Evolutionary conservation across 768 basidiomycete genomes (phyloP).

Genomic region (Lentinula aciculospora): DNA sequence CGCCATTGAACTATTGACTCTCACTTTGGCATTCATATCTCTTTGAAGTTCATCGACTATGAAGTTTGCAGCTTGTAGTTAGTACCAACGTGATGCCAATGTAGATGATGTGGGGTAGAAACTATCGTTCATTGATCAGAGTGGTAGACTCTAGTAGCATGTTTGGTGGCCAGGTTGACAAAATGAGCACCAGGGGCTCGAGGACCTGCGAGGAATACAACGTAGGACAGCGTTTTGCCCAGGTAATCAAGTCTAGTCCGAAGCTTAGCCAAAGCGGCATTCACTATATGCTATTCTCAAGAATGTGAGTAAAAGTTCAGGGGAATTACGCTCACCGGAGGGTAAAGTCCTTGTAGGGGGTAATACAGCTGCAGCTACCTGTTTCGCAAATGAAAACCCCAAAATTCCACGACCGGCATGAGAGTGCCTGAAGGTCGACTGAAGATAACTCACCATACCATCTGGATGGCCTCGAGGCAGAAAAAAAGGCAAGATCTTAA

Average conservation of each 20-base stretch:
- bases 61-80: too few relatives aligned
- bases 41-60: too few relatives aligned
- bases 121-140: too few relatives aligned
- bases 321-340: background rate
- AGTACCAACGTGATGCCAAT: background rate
- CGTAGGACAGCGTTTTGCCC: background rate
- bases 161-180: background rate
- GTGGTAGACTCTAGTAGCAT: background rate
- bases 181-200: background rate
- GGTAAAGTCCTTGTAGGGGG: conserved; percentile 13
- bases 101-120: background rate
- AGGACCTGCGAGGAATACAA: background rate
- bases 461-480: background rate
- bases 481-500: background rate
- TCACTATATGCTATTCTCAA: background rate
- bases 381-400: conserved; percentile 24
- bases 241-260: background rate
- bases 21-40: background rate
- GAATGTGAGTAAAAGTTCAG: background rate
- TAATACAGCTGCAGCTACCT: conserved; percentile 7
- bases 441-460: background rate
- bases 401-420: conserved; percentile 21
- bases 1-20: background rate
- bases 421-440: conserved; percentile 2
- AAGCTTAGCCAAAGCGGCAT: background rate